Evolutionary conservation across 208 protist genomes (phyloP).

Genomic region (Crithidia expoeki): DNA sequence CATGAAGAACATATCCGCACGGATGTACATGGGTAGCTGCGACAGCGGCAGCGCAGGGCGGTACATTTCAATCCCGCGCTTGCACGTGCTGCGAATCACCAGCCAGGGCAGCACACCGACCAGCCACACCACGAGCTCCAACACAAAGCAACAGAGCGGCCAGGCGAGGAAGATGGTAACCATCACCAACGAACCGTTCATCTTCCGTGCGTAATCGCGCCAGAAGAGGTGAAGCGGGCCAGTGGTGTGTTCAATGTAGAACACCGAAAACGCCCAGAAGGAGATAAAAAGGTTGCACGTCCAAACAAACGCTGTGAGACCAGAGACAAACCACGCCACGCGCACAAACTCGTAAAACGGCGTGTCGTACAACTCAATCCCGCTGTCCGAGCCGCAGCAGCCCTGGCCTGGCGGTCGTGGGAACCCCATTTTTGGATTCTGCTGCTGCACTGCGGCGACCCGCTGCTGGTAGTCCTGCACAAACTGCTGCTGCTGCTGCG

Average conservation of each 20-base stretch:
- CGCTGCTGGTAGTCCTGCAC: slow-evolving; percentile 48
- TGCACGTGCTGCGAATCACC: slow-evolving; percentile 60
- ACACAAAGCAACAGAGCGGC: slow-evolving; percentile 67
- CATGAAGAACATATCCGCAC: slow-evolving; percentile 89
- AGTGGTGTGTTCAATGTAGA: slow-evolving; percentile 50
- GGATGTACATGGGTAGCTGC: slow-evolving; percentile 78
- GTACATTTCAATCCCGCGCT: slow-evolving; percentile 60
- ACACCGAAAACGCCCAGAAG: slow-evolving; percentile 62
- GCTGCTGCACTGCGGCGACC: slow-evolving; percentile 27
- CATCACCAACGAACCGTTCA: slow-evolving; percentile 52
- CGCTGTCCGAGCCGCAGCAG: slow-evolving; percentile 37
- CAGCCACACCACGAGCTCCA: slow-evolving; percentile 68
- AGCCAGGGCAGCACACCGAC: slow-evolving; percentile 73
- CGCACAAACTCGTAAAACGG: slow-evolving; percentile 86
- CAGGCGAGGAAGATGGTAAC: slow-evolving; percentile 81
- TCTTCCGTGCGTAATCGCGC: slow-evolving; percentile 47
- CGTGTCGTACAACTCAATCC: slow-evolving; percentile 81
- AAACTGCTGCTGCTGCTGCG: slow-evolving; percentile 55
- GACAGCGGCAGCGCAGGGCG: slow-evolving; percentile 71
- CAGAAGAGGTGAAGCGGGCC: slow-evolving; percentile 71
- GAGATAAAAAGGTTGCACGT: slow-evolving; percentile 57
- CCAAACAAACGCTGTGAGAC: slow-evolving; percentile 68
- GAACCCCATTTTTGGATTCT: slow-evolving; percentile 18
- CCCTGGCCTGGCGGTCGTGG: slow-evolving; percentile 12
- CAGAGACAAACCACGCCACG: slow-evolving; percentile 79